Percentiles rank a stretch among this genome's conserved stretches.
phyloP scores from a whole-genome alignment of 2,329 filamentous ascomycete species.

The Nemania abortiva region DNA sequence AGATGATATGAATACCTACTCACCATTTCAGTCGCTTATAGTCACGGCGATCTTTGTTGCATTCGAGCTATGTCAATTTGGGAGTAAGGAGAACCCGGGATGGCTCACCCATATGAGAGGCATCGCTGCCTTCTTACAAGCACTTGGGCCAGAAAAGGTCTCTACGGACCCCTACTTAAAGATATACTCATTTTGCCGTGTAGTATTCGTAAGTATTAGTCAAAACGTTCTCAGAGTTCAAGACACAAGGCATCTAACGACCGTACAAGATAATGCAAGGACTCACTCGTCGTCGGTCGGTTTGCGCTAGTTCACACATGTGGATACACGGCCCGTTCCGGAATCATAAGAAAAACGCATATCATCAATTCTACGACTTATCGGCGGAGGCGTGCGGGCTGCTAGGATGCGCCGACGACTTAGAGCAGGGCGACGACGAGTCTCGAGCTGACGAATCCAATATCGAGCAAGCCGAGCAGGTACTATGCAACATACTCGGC shows the following conservation, averaged over 20 bases:
- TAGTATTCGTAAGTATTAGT: conserved; percentile 37
- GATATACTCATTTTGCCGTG: conserved; percentile 40
- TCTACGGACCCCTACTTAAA: conserved; percentile 36
- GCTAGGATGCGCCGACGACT: conserved; percentile 34
- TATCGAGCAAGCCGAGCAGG: conserved; percentile 1
- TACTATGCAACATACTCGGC: conserved; percentile 27
- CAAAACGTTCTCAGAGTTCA: no score
- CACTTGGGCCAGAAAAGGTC: conserved; percentile 39
- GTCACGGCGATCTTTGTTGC: conserved; percentile 39
- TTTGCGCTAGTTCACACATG: conserved; percentile 37
- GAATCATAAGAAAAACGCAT: conserved; percentile 35
- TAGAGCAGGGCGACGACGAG: neutral
- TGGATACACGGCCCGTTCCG: conserved; percentile 37
- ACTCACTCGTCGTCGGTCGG: conserved; percentile 29
- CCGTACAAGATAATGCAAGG: conserved; percentile 37
- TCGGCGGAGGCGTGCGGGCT: conserved; percentile 36
- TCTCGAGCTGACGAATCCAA: neutral
- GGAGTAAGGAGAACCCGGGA: conserved; percentile 37
- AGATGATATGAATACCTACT: conserved; percentile 29
- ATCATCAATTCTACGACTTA: conserved; percentile 41
- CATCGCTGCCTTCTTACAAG: conserved; percentile 35
- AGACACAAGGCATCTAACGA: conserved; percentile 1
- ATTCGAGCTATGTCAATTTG: conserved; percentile 44
- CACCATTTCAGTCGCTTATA: conserved; percentile 38
- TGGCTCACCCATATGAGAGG: conserved; percentile 42